Evolutionary conservation across 148 eudicot genomes (phyloP), one percentile per base, ranked within the genome.

Genomic region (Chenopodium suecicum): DNA sequence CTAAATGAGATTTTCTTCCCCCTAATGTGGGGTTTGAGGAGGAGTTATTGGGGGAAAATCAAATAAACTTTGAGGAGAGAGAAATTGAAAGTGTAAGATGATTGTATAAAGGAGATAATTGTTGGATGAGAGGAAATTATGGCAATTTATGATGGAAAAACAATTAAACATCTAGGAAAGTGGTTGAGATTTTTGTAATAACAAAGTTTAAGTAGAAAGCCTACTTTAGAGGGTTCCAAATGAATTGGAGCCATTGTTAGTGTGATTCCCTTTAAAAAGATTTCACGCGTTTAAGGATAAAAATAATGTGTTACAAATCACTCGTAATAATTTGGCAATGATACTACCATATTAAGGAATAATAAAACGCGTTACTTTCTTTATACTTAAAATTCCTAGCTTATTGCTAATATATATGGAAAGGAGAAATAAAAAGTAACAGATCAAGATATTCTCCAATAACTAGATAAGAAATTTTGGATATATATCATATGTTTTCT

Each of bases 91-190:
- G 44, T 77, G 19, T 44, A 27, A 19, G 46, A 58, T 48, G n/a
- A 68, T 48, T 74, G 29, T 74, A 70, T 44, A 70, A 44, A 31
- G 23, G 31, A 31, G 27, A 14, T 25, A 70, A 80, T 84, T 70
- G 50, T 19, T 73, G 82, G 67, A 64, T 41, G 29, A 52, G 82
- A 83, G 85, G 48, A 79, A 54, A 79, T 63, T 72, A 46, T 73
- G 82, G 81, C 37, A 11, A 20, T 31, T 46, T 60, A 17, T 22
- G 8, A 22, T 58, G 31, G 29, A 37, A 37, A 34, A 34, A 34
- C 37, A 41, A 74, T 31, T 31, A 68, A 9, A 63, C 14, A 13
- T 37, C 41, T 27, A 29, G 12, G 47, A 47, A 31, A 17, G 31
- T 65, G 70, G 46, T 37, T 54, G 54, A 19, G 16, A 75, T 16